Evolutionary conservation across 225 moss, liverwort and hornwort genomes (phyloP).

Genomic region (Bryum argenteum): DNA sequence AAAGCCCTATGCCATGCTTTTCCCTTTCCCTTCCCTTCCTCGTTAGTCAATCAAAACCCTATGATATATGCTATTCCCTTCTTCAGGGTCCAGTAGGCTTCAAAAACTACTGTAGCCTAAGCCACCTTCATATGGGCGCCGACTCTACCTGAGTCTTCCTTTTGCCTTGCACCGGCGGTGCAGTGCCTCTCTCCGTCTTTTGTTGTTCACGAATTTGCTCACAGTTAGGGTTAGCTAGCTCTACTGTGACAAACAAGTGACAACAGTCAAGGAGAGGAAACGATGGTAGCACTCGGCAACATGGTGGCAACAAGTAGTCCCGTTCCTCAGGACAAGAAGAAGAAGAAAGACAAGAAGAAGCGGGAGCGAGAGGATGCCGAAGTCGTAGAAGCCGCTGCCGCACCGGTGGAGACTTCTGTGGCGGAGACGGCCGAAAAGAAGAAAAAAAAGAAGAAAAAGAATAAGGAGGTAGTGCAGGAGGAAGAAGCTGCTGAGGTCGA

Average conservation of each 20-base stretch:
- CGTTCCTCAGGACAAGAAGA: conserved; percentile 32
- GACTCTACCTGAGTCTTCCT: rapidly evolving
- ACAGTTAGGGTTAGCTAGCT: background rate
- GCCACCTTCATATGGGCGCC: conserved; percentile 1
- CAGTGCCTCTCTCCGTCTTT: conserved; percentile 8
- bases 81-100: too few species aligned
- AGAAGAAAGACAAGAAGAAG: conserved; percentile 54
- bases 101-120: background rate
- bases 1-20: background rate
- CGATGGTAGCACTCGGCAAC: conserved; percentile 54
- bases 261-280: conserved; percentile 31
- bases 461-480: conserved; percentile 19
- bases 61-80: too few species aligned
- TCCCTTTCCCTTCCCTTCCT: too few species aligned
- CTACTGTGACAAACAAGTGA: background rate
- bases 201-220: conserved; percentile 3
- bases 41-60: too few species aligned
- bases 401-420: conserved; percentile 7
- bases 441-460: conserved; percentile 48
- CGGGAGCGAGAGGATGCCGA: conserved; percentile 44
- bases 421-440: conserved; percentile 31
- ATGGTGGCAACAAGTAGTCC: conserved; percentile 26
- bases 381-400: conserved; percentile 14
- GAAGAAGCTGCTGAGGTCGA: conserved; percentile 17
- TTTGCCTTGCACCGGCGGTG: conserved; percentile 24